Evolutionary conservation across 129 eudicot genomes (phyloP).

Genomic region (Artemisia tridentata): DNA sequence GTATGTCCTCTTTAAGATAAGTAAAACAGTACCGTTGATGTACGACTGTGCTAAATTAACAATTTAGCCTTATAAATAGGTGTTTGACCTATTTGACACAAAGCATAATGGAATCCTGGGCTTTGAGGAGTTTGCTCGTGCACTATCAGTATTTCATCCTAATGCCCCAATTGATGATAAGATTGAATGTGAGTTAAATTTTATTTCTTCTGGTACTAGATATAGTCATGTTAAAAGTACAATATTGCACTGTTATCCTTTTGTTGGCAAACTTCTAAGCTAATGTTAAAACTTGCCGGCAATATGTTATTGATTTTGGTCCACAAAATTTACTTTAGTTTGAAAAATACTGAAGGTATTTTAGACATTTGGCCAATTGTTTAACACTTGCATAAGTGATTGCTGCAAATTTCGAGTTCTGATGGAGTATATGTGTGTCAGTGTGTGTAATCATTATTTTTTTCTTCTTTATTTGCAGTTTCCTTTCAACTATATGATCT

Average conservation of each 20-base stretch:
- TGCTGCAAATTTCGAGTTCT: background rate
- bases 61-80: too few relatives aligned
- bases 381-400: too few relatives aligned
- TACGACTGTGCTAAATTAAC: too few relatives aligned
- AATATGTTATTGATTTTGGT: too few relatives aligned
- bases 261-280: too few relatives aligned
- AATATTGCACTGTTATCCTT: too few relatives aligned
- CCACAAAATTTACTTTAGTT: too few relatives aligned
- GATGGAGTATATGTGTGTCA: too few relatives aligned
- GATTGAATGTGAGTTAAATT: constrained; percentile 66
- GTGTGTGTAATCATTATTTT: constrained; percentile 3
- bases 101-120: constrained; percentile 88
- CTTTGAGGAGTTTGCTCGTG: constrained; percentile 92
- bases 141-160: constrained; percentile 94
- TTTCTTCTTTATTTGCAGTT: constrained; percentile 44
- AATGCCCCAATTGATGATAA: constrained; percentile 92
- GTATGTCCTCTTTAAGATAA: constrained; percentile 29
- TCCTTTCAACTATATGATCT: constrained; percentile 92
- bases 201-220: constrained; percentile 12
- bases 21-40: too few relatives aligned
- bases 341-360: too few relatives aligned
- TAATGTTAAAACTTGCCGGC: too few relatives aligned
- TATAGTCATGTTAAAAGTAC: background rate
- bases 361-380: too few relatives aligned
- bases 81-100: constrained; percentile 90